Percentiles rank a stretch among this genome's conserved stretches.
Conservation (phyloP, 1,284 basidiomycete species). For the Tylopilus orsonianus region DNA sequence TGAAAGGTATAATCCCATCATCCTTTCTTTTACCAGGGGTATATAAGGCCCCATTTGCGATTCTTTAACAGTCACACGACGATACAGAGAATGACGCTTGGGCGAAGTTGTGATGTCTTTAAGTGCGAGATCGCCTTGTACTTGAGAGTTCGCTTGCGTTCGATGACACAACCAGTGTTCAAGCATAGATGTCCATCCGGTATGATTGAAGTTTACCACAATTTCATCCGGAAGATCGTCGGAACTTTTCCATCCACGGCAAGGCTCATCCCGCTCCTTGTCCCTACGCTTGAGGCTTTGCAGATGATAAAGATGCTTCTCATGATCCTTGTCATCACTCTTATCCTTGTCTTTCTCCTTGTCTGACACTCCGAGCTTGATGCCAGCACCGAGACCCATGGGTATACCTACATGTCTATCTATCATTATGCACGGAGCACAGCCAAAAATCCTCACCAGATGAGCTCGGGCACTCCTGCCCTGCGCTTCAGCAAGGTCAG, state of each 20-base stretch:
- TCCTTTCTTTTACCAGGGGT: constrained; percentile 77
- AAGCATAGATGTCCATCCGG: constrained; percentile 71
- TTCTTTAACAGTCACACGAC: constrained; percentile 41
- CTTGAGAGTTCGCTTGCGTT: constrained; percentile 28
- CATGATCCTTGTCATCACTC: constrained; percentile 38
- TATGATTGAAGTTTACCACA: constrained; percentile 29
- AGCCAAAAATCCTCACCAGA: constrained; percentile 44
- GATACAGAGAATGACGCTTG: constrained; percentile 32
- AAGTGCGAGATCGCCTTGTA: constrained; percentile 15
- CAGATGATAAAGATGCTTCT: constrained; percentile 28
- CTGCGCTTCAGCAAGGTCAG: constrained; percentile 52
- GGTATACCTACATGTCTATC: constrained; percentile 54
- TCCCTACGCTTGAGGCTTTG: constrained; percentile 34
- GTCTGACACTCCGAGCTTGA: constrained; percentile 53
- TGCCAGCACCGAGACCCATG: constrained; percentile 74
- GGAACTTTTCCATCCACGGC: constrained; percentile 34
- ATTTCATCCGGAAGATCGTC: constrained; percentile 39
- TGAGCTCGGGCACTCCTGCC: constrained; percentile 78
- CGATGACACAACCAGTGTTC: constrained; percentile 72
- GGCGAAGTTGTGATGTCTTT: constrained; percentile 25
- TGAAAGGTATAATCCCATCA: constrained; percentile 86
- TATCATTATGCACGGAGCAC: constrained; percentile 2
- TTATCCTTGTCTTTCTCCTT: constrained; percentile 51
- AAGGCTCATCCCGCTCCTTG: constrained; percentile 38
- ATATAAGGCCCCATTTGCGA: constrained; percentile 69